A percentile compares a stretch with the other conserved stretches of the same genome.
phyloP scores from a whole-genome alignment of 75 land plant genomes.

The Chamaecyparis obtusa region DNA sequence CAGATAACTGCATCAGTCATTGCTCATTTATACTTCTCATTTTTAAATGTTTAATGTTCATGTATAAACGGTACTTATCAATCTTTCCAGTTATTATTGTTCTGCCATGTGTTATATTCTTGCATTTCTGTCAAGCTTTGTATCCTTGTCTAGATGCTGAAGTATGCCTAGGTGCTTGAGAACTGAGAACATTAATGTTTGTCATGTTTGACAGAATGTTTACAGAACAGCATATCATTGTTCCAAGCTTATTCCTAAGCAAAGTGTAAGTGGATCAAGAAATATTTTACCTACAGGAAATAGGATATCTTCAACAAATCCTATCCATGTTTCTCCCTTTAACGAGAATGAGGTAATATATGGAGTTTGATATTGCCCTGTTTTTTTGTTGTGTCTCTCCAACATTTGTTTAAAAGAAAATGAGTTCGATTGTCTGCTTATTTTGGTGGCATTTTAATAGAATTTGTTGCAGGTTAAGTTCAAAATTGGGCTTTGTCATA shows the following conservation, averaged over 20 bases:
- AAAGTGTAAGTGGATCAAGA: slow-evolving; percentile 42
- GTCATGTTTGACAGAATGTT: slow-evolving; percentile 42
- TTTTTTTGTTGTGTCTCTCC: background rate
- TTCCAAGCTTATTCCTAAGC: slow-evolving; percentile 70
- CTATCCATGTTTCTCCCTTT: slow-evolving; percentile 48
- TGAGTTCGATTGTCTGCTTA: background rate
- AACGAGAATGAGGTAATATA: slow-evolving; percentile 89
- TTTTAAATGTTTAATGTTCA: background rate
- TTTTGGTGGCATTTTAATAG: background rate
- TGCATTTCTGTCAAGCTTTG: background rate
- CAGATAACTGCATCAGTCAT: too few relatives aligned
- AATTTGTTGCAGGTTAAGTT: slow-evolving; percentile 72
- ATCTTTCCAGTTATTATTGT: background rate
- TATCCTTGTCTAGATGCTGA: background rate
- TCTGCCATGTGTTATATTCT: background rate
- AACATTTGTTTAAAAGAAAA: background rate
- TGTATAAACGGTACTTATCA: background rate
- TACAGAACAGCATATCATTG: slow-evolving; percentile 86
- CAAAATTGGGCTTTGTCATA: slow-evolving; percentile 83
- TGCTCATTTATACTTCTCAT: too few relatives aligned
- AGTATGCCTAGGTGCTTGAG: slow-evolving; percentile 2
- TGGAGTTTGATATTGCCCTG: background rate
- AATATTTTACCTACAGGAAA: slow-evolving; percentile 55
- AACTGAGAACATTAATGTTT: background rate
- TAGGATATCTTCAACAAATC: slow-evolving; percentile 71